Evolutionary conservation across 495 filamentous ascomycete genomes (phyloP).

Genomic region (Podospora anserina): DNA sequence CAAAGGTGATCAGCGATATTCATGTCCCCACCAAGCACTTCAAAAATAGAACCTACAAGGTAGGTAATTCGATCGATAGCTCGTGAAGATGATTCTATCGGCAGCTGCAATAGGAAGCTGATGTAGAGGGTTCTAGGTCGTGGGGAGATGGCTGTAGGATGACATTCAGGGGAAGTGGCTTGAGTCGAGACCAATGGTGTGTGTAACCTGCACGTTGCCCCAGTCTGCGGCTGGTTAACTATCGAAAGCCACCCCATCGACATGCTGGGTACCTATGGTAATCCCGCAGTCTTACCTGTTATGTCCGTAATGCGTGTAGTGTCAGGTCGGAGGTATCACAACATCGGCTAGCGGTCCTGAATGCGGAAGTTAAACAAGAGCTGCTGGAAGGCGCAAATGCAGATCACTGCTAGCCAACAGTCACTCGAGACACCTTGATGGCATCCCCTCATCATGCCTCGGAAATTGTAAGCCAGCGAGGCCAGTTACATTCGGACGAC

Average conservation of each 20-base stretch:
- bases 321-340: background rate
- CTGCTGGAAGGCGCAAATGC: background rate
- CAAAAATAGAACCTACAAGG: background rate
- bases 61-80: background rate
- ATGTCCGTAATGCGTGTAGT: background rate
- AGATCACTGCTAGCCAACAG: background rate
- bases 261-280: background rate
- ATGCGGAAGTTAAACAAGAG: background rate
- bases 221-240: background rate
- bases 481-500: background rate
- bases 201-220: background rate
- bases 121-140: background rate
- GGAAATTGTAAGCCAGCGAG: background rate
- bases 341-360: slow-evolving; percentile 1
- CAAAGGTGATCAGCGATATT: background rate
- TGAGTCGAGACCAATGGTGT: slow-evolving; percentile 4
- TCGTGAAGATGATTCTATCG: background rate
- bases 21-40: background rate
- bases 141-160: background rate
- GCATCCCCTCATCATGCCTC: background rate
- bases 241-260: background rate
- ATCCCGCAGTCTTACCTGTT: background rate
- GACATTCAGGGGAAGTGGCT: background rate
- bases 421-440: background rate
- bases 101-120: background rate